Base-by-base conservation (phyloP, 805 yeast species). In the Ogataea chonburiensis region DNA sequence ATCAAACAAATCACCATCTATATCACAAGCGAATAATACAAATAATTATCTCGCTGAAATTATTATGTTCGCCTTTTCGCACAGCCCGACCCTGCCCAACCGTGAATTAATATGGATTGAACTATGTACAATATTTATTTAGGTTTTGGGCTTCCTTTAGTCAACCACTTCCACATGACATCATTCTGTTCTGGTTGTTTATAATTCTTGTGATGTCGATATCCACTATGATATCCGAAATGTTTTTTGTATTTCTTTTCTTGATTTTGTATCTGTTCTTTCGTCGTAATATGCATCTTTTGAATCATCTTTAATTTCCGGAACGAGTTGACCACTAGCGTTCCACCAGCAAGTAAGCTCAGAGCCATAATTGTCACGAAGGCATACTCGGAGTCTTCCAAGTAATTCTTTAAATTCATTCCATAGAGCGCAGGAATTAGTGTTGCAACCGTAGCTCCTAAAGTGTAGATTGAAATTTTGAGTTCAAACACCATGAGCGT, bases 371-470 rank as follows among this genome's bases (percentile, higher is more conserved):
- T 80, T 2, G 68, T 63, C 0, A 71, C 77, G 58, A 85, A 85
- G 0, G 93, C 93, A 25, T 61, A 53, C 22, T 64, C 52, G 1
- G 84, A 75, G 4, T 81, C 86, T 56, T 85, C 94, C 5, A 84
- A 76, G 52, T 79, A 84, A 50, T 85, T 85, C 45, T 81, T 81
- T 50, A 85, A 63, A 53, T 85, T 85, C 94, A 85, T 85, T 21
- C 95, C 96, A 53, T 86, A 89, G 49, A 88, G 80, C 6, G 95
- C 95, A 2, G 96, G 95, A 1, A 86, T 50, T 14, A 86, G 64
- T 1, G 95, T 82, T 1, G 95, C 95, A 15, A 86, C 82, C 0
- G 95, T 84, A 53, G 86, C 75, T 0, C 95, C 95, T 22, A 89
- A 60, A 0, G 96, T 86, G 45, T 85, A 86, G 17, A 89, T 82